phyloP scores from a whole-genome alignment of 228 moss, liverwort and hornwort genomes.

The Sphagnum fallax region DNA sequence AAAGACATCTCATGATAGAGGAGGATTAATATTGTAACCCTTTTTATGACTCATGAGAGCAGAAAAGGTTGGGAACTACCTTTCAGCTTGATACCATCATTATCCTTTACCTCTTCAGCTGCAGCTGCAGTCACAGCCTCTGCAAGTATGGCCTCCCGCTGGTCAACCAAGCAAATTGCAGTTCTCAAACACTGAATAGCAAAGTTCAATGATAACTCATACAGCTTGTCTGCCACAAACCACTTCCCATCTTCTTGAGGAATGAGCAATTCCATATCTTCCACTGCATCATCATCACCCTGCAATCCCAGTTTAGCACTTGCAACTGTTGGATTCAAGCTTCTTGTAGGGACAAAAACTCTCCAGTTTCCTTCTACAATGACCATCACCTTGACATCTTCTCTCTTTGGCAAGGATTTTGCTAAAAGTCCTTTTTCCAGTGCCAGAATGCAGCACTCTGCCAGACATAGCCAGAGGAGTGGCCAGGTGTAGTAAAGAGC shows the following conservation, averaged over 20 bases:
- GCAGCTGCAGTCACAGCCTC: constrained; percentile 47
- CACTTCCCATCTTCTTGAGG: constrained; percentile 22
- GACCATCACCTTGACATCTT: constrained; percentile 52
- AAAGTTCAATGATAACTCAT: constrained; percentile 69
- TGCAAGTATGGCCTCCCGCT: constrained; percentile 53
- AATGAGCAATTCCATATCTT: constrained; percentile 21
- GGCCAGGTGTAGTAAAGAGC: constrained; percentile 73
- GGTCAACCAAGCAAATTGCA: constrained; percentile 58
- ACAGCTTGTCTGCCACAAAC: constrained; percentile 36
- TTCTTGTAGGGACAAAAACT: constrained; percentile 62
- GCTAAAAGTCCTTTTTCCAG: constrained; percentile 67
- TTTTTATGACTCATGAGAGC: too few relatives aligned
- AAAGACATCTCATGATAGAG: too few relatives aligned
- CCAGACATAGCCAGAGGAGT: constrained; percentile 75
- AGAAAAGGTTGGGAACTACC: background rate
- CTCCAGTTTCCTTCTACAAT: constrained; percentile 74
- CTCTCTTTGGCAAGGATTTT: constrained; percentile 33
- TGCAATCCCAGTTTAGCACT: constrained; percentile 26
- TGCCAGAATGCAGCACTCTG: constrained; percentile 79
- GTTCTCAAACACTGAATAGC: constrained; percentile 62
- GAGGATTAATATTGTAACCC: too few relatives aligned
- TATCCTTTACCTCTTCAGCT: constrained; percentile 43
- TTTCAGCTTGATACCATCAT: constrained; percentile 11
- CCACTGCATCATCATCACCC: constrained; percentile 26
- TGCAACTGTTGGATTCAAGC: constrained; percentile 41